Evolutionary conservation across 306 rosid species (phyloP), one percentile per base, ranked within the genome.

Genomic region (Styphnolobium japonicum): DNA sequence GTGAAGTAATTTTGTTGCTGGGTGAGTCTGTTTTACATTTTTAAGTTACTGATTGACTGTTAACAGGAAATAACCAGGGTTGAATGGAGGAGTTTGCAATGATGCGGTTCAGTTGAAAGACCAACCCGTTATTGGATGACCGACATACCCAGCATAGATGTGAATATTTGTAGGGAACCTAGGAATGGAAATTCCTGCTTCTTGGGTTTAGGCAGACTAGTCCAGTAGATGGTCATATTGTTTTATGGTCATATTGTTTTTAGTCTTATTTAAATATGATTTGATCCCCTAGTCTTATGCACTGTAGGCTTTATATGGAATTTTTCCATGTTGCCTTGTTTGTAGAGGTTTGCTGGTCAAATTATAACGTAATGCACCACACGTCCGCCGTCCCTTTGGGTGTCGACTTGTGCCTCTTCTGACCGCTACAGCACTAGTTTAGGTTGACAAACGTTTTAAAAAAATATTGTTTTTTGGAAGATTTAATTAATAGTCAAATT

Each of bases 161-260:
- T 92, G 96, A 90, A 89, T 85, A 92, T 92, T 86, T 87, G 82
- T 85, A 84, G 94, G 77, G 85, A 88, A 84, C 61, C 63, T 83
- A 81, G 92, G 89, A 86, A 85, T 84, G 89, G 77, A 83, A 89
- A 86, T 84, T 87, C 84, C 81, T 87, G 90, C 87, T 86, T 87
- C 91, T 81, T 70, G 67, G 86, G 83, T 83, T 81, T 72, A 83
- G 89, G 86, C 70, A 42, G 81, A 76, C 73, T 86, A 88, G 93
- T 75, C 25, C 19, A 33, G 86, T 90, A 87, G 96, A 82, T 53
- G 65, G n/a, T n/a, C 83, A n/a, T n/a, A n/a, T n/a, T n/a, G n/a
- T n/a, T n/a, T n/a, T n/a, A n/a, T n/a, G 91, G 89, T 88, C 88
- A 90, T 92, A 85, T 82, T 75, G 76, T 86, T 86, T 82, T 83